Evolutionary conservation across 371 early-diverging fungal genomes (phyloP).

Genomic region (Encephalitozoon romaleae): DNA sequence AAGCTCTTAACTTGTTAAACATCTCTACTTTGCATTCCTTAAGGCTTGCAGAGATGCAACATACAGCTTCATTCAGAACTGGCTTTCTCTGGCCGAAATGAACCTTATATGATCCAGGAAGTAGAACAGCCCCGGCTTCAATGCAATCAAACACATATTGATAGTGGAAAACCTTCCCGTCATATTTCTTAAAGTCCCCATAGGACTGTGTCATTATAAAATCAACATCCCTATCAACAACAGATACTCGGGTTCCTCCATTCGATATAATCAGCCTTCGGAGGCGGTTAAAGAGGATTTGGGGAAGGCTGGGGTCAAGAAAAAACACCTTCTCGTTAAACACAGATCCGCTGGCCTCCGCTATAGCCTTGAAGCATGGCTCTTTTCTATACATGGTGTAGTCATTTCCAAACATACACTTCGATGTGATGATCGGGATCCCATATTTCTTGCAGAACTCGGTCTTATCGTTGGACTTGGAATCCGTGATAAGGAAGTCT

Average conservation of each 20-base stretch:
- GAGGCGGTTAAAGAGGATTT: conserved; percentile 44
- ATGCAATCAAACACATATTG: conserved; percentile 60
- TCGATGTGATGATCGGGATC: conserved; percentile 54
- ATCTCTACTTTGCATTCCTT: background rate
- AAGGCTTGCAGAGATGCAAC: conserved; percentile 9
- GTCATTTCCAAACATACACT: conserved; percentile 47
- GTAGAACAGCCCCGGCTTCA: conserved; percentile 45
- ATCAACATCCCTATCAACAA: conserved; percentile 31
- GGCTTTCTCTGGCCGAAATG: background rate
- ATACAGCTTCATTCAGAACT: conserved; percentile 38
- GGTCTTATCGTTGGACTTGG: conserved; percentile 22
- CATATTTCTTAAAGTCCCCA: conserved; percentile 10
- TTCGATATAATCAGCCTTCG: conserved; percentile 54
- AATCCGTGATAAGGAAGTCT: conserved; percentile 54
- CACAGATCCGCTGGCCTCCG: conserved; percentile 16
- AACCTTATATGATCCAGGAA: conserved; percentile 46
- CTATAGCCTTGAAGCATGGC: conserved; percentile 30
- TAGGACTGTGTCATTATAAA: conserved; percentile 40
- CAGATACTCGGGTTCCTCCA: conserved; percentile 56
- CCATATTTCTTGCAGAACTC: conserved; percentile 51
- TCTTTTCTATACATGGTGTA: conserved; percentile 23
- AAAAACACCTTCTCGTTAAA: conserved; percentile 58
- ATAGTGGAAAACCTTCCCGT: conserved; percentile 51
- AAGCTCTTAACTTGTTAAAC: conserved; percentile 45
- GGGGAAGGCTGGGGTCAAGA: conserved; percentile 40